Evolutionary conservation across 768 basidiomycete species (phyloP).

Genomic region (Pleurotus giganteus): DNA sequence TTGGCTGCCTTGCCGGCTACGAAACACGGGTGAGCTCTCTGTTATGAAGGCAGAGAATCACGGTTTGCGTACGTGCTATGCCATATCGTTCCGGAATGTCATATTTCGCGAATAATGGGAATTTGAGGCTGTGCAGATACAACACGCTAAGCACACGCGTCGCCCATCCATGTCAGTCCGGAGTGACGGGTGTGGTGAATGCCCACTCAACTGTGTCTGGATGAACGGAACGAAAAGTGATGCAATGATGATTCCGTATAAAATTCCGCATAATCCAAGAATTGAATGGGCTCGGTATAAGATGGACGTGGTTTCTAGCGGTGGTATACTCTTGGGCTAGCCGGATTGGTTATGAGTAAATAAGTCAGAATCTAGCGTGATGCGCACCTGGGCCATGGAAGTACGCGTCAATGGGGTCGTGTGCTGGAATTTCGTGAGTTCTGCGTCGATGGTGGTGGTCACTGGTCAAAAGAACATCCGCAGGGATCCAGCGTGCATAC

Average conservation of each 20-base stretch:
- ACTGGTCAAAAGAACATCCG: too few species aligned
- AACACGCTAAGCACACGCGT: constrained; percentile 24
- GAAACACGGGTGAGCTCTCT: neutral
- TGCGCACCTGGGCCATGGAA: too few species aligned
- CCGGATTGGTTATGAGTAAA: too few species aligned
- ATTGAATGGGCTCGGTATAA: constrained; percentile 25
- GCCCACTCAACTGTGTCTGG: constrained; percentile 61
- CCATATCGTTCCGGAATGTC: constrained; percentile 75
- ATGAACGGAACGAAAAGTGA: constrained; percentile 61
- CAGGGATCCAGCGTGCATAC: too few species aligned
- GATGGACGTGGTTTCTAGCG: constrained; percentile 7
- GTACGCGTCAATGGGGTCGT: too few species aligned
- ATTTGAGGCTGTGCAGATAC: constrained; percentile 65
- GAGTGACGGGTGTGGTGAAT: neutral
- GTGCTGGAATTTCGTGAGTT: too few species aligned
- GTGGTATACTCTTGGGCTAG: neutral
- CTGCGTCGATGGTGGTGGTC: too few species aligned
- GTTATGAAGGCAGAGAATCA: neutral
- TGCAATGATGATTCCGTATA: constrained; percentile 53
- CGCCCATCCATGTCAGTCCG: neutral
- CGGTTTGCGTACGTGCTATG: constrained; percentile 60
- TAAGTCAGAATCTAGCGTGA: too few species aligned
- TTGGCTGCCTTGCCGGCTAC: constrained; percentile 79
- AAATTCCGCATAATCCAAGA: constrained; percentile 40
- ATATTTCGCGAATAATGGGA: constrained; percentile 65